These are phyloP conservation scores for Auriscalpium orientale DNA, from an alignment of 768 basidiomycete species.

Conservation along the genomic window DNA sequence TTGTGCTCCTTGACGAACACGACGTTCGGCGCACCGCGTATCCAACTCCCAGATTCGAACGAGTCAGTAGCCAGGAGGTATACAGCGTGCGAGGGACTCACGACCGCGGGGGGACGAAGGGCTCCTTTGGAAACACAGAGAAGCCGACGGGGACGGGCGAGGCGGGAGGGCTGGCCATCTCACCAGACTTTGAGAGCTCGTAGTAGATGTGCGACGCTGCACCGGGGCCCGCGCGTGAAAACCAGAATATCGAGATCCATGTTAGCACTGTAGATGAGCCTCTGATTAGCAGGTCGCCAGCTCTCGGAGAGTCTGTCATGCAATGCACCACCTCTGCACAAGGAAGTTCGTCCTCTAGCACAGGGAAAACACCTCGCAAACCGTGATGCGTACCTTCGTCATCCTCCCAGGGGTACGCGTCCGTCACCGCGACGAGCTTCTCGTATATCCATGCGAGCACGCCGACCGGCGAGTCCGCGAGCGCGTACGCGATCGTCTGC, in stretches of 20 bases:
- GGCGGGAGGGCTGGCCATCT: not conserved
- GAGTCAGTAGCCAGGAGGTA: not conserved
- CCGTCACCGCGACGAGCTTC: conserved; percentile 24
- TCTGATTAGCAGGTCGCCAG: not conserved
- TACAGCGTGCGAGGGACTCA: conserved; percentile 19
- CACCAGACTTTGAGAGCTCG: conserved; percentile 23
- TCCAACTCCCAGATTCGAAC: conserved; percentile 32
- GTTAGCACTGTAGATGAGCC: conserved; percentile 37
- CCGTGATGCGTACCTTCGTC: conserved; percentile 35
- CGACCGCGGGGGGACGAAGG: conserved; percentile 29
- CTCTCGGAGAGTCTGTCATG: not conserved
- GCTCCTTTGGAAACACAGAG: conserved; percentile 47
- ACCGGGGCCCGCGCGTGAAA: conserved; percentile 51
- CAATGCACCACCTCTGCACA: no score
- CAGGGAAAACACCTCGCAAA: not conserved
- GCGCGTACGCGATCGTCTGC: conserved; percentile 35
- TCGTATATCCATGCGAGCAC: conserved; percentile 27
- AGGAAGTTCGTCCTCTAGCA: no score
- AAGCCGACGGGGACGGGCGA: conserved; percentile 35
- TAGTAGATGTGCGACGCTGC: conserved; percentile 55
- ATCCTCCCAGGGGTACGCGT: conserved; percentile 45
- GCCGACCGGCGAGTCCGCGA: conserved; percentile 49
- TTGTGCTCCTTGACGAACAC: conserved; percentile 44
- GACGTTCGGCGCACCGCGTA: conserved; percentile 26
- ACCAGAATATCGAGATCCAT: conserved; percentile 54